Conservation (phyloP, 73 alveolate species). For the Uronychia setigera region DNA sequence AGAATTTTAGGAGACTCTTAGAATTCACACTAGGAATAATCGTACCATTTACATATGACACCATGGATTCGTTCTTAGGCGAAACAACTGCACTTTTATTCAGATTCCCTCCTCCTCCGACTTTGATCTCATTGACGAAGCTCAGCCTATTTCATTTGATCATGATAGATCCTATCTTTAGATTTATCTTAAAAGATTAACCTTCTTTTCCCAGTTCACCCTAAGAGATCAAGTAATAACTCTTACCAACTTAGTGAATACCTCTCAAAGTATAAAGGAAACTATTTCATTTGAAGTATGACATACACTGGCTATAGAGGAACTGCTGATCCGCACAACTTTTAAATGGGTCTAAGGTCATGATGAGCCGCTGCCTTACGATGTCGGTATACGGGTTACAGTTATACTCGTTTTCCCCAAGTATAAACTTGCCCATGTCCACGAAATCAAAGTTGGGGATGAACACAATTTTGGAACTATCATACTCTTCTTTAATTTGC, state of each 20-base stretch:
- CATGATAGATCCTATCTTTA: background rate
- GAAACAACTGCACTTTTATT: background rate
- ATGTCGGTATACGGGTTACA: background rate
- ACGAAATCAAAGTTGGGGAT: conserved; percentile 20
- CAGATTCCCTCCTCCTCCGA: background rate
- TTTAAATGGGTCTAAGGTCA: background rate
- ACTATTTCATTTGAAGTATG: background rate
- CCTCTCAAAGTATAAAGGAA: background rate
- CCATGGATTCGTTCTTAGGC: background rate
- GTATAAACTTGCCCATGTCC: conserved; percentile 14
- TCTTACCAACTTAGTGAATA: background rate
- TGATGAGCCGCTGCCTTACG: background rate
- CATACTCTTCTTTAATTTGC: background rate
- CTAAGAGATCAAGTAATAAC: background rate
- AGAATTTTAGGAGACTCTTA: background rate
- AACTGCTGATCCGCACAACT: background rate
- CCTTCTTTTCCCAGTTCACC: background rate
- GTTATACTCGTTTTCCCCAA: conserved; percentile 10
- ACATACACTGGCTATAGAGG: background rate
- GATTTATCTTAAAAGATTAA: background rate
- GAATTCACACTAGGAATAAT: background rate
- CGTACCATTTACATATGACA: background rate
- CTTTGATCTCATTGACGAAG: background rate
- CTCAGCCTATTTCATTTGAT: background rate
- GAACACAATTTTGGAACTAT: background rate